A percentile compares a stretch with the other conserved stretches of the same genome.
Evolutionary conservation across 192 early-diverging fungal species (phyloP).

Genomic region (Phycomyces blakesleeanus): DNA sequence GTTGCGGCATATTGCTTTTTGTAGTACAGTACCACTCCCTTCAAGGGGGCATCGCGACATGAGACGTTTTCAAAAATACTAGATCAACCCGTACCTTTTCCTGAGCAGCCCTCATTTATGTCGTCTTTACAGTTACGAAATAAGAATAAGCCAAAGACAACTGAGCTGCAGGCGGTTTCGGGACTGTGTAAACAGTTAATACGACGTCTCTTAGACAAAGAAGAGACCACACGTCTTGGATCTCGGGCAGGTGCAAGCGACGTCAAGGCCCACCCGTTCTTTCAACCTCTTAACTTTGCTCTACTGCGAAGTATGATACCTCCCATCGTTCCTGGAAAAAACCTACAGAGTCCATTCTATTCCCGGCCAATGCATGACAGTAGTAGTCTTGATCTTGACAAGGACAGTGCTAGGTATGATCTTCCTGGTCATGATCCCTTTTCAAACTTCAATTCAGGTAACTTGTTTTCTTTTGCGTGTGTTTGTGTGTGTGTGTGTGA

Average conservation of each 20-base stretch:
- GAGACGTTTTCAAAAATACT: constrained; percentile 88
- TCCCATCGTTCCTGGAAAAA: constrained; percentile 70
- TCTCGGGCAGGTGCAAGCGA: constrained; percentile 86
- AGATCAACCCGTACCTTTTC: constrained; percentile 76
- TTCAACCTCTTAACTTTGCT: constrained; percentile 90
- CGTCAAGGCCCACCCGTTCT: constrained; percentile 89
- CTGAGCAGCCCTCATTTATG: constrained; percentile 28
- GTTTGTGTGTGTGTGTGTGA: too few relatives aligned
- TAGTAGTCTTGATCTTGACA: constrained; percentile 61
- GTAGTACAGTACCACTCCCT: constrained; percentile 84
- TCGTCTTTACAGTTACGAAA: not conserved
- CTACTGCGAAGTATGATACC: constrained; percentile 79
- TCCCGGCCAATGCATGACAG: constrained; percentile 52
- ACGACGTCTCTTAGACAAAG: constrained; percentile 80
- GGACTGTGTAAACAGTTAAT: constrained; percentile 70
- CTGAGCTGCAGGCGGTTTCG: constrained; percentile 15
- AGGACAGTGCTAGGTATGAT: constrained; percentile 21
- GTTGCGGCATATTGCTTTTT: not conserved
- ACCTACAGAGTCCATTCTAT: constrained; percentile 9
- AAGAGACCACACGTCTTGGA: constrained; percentile 85
- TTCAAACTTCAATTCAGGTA: constrained; percentile 57
- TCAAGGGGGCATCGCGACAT: constrained; percentile 88
- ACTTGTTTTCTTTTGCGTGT: not conserved
- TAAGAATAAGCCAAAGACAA: not conserved
- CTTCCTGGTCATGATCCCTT: constrained; percentile 35